Evolutionary conservation across 352 stramenopile genomes (phyloP).

Genomic region (Pilasporangium apinafurcum): DNA sequence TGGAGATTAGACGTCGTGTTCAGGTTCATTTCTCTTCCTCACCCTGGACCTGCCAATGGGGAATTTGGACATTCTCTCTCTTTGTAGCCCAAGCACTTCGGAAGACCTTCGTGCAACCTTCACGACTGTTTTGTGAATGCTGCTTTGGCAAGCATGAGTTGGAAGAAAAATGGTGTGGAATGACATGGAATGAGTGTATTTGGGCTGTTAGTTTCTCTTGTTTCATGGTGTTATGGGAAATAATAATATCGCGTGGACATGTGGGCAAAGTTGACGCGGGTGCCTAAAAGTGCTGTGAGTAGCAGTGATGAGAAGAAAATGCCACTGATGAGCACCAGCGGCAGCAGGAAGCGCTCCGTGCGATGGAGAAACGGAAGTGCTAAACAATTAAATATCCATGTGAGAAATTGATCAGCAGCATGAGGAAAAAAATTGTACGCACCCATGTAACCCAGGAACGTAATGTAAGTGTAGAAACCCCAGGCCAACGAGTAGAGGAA

Average conservation of each 20-base stretch:
- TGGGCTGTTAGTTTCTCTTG: background rate
- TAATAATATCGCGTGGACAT: conserved; percentile 85
- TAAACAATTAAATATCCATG: conserved; percentile 6
- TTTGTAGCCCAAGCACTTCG: conserved; percentile 5
- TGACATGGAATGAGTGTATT: too few relatives aligned
- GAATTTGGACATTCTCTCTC: too few relatives aligned
- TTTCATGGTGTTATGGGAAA: conserved; percentile 22
- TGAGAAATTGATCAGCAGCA: background rate
- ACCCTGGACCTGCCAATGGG: conserved; percentile 1
- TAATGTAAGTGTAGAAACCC: conserved; percentile 97
- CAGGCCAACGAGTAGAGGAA: conserved; percentile 92
- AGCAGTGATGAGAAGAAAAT: conserved; percentile 82
- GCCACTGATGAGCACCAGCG: conserved; percentile 65
- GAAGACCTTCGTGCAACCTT: conserved; percentile 13
- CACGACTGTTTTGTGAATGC: too few relatives aligned
- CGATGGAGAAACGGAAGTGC: conserved; percentile 87
- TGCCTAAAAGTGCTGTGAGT: conserved; percentile 62
- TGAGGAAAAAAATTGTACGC: conserved; percentile 8
- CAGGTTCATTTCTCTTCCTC: conserved; percentile 15
- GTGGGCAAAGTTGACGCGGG: conserved; percentile 60
- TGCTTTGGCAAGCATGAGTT: too few relatives aligned
- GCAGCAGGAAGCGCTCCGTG: conserved; percentile 87
- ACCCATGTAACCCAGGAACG: conserved; percentile 96
- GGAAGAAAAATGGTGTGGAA: too few relatives aligned
- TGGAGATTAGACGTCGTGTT: conserved; percentile 66